These are phyloP conservation scores for Quillaja saponaria DNA, from an alignment of 306 rosid genomes.

Conservation along the genomic window DNA sequence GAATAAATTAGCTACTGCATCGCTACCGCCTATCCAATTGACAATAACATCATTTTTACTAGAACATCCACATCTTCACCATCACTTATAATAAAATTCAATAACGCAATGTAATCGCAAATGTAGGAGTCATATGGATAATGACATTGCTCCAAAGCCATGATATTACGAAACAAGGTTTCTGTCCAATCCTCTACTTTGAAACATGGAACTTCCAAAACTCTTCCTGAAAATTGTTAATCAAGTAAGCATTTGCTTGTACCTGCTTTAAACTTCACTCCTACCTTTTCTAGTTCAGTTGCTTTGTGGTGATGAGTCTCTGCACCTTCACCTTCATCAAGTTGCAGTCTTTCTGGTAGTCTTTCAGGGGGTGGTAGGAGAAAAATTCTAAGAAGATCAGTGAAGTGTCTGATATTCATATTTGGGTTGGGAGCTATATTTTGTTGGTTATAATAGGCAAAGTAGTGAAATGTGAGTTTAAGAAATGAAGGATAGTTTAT, in stretches of 20 bases:
- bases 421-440: background rate
- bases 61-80: slow-evolving; percentile 26
- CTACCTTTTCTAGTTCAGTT: slow-evolving; percentile 23
- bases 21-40: background rate
- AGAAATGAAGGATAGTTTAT: too few relatives aligned
- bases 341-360: background rate
- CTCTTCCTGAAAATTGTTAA: slow-evolving; percentile 2
- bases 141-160: too few relatives aligned
- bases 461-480: background rate
- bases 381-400: background rate
- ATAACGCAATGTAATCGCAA: slow-evolving; percentile 21
- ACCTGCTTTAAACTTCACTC: slow-evolving; percentile 19
- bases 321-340: background rate
- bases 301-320: background rate
- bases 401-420: background rate
- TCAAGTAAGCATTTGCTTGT: slow-evolving; percentile 11
- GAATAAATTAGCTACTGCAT: too few relatives aligned
- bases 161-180: slow-evolving; percentile 5
- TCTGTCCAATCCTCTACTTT: background rate
- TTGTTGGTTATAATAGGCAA: background rate
- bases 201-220: slow-evolving; percentile 24
- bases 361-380: background rate
- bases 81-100: slow-evolving; percentile 16
- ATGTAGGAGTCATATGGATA: background rate
- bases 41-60: background rate